Base-by-base conservation (phyloP, 2,329 filamentous ascomycete genomes). In the Trichoderma koningii region DNA sequence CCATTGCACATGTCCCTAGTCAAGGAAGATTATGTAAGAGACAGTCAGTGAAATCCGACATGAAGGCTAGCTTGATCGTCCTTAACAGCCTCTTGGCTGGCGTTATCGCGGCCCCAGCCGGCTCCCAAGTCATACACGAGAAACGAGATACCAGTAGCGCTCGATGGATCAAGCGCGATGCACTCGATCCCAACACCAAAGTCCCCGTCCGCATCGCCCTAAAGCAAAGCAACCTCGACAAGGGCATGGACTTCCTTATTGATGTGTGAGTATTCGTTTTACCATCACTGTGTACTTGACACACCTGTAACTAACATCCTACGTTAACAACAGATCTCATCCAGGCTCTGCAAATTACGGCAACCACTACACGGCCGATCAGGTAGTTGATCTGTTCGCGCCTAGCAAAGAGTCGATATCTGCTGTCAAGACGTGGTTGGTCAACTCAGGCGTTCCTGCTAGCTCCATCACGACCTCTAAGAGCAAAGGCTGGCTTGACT, bases 351-450 rank as follows among this genome's bases (percentile, higher is more conserved):
- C 76, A 17, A 75, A 76, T 41, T 83, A 82, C 68, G 81, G 81
- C 61, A 76, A 78, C 64, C 80, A 83, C 72, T 82, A 80, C 78
- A 77, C 78, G 6, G 68, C 75, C 2, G 73, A 79, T 26, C 73
- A 82, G 68, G 72, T 83, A 2, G 73, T 76, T 9, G 75, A 78
- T 12, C 78, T 76, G 57, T 83, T 83, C 72, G 75, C 79, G 9
- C 77, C 79, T 0, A 69, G 68, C 15, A 68, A 75, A 7, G 79
- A 84, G 48, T 76, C 82, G 5, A 79, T 87, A 3, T 75, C 80
- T 17, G 74, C 79, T 1, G 82, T 87, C 34, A 79, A 79, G 69
- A 69, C 76, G 9, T 88, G 85, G 85, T 78, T 88, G n/a, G 72
- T 77, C 21, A 71, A 74, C 5, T 79, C 81, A 23, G 86, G 85